phyloP scores from a whole-genome alignment of 2,329 filamentous ascomycete genomes.

The Aspergillus glaucus region DNA sequence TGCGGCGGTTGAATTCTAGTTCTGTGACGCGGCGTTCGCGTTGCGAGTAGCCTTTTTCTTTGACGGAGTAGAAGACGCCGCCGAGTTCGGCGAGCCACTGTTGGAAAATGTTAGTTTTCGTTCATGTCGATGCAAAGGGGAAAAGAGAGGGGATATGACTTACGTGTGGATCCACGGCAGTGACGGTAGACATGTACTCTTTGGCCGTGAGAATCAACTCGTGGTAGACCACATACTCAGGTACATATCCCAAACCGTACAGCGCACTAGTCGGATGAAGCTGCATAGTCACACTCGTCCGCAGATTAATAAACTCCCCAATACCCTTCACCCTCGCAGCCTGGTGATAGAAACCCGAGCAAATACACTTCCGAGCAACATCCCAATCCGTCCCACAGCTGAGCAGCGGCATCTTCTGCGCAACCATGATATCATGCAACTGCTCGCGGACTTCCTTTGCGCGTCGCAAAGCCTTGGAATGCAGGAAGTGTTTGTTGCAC shows the following conservation, averaged over 20 bases:
- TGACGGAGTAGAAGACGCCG: conserved; percentile 94
- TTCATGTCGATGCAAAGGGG: background rate
- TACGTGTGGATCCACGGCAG: conserved; percentile 81
- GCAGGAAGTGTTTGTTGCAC: conserved; percentile 89
- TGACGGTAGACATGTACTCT: conserved; percentile 97
- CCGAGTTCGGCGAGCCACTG: conserved; percentile 90
- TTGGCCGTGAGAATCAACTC: conserved; percentile 94
- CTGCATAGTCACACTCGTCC: conserved; percentile 89
- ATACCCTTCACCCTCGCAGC: conserved; percentile 93
- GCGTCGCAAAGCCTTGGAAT: conserved; percentile 85
- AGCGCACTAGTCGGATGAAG: conserved; percentile 90
- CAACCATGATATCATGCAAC: conserved; percentile 85
- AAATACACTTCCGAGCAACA: conserved; percentile 90
- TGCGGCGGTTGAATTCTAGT: conserved; percentile 83
- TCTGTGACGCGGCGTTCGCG: conserved; percentile 82
- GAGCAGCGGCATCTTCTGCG: conserved; percentile 80
- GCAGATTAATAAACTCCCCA: conserved; percentile 93
- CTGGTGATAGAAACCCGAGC: conserved; percentile 96
- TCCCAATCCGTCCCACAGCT: conserved; percentile 98
- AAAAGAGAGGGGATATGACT: conserved; percentile 14
- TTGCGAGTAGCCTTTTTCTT: conserved; percentile 92
- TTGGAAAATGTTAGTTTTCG: conserved; percentile 2
- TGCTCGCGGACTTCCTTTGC: conserved; percentile 94
- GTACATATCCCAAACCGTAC: conserved; percentile 86
- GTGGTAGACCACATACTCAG: conserved; percentile 97